These are phyloP conservation scores for Haberlea rhodopensis DNA, from an alignment of 257 asterid species.

Conservation along the genomic window DNA sequence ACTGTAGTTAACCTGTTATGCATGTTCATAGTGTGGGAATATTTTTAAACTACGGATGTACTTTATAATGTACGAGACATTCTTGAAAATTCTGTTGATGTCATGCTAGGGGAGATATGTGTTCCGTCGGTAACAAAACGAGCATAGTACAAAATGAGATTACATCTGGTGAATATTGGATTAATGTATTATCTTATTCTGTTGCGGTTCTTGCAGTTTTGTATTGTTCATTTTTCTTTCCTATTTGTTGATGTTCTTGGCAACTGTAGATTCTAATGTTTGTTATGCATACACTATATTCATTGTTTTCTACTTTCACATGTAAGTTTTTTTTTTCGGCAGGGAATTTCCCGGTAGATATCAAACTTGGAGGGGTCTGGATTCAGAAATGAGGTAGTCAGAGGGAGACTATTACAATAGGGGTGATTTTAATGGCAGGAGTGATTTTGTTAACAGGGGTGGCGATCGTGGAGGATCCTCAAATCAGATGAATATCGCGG, in stretches of 20 bases:
- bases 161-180: no score
- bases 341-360: constrained; percentile 65
- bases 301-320: not conserved
- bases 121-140: no score
- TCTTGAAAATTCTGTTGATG: no score
- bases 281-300: not conserved
- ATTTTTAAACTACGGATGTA: not conserved
- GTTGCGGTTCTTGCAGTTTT: no score
- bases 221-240: not conserved
- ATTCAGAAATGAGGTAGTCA: constrained; percentile 65
- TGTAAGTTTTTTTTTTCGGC: constrained; percentile 22
- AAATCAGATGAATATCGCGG: no score
- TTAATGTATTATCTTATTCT: no score
- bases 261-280: not conserved
- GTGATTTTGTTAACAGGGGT: no score
- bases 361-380: constrained; percentile 64
- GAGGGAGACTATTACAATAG: constrained; percentile 58
- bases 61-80: not conserved
- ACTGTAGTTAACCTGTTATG: no score
- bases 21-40: not conserved
- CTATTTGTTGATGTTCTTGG: not conserved
- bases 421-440: constrained; percentile 60
- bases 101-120: no score
- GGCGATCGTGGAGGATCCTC: no score
- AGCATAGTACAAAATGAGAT: no score